A percentile compares a stretch with the other conserved stretches of the same genome.
Conservation (phyloP, 495 filamentous ascomycete genomes). For the Aspergillus incahuasiensis region DNA sequence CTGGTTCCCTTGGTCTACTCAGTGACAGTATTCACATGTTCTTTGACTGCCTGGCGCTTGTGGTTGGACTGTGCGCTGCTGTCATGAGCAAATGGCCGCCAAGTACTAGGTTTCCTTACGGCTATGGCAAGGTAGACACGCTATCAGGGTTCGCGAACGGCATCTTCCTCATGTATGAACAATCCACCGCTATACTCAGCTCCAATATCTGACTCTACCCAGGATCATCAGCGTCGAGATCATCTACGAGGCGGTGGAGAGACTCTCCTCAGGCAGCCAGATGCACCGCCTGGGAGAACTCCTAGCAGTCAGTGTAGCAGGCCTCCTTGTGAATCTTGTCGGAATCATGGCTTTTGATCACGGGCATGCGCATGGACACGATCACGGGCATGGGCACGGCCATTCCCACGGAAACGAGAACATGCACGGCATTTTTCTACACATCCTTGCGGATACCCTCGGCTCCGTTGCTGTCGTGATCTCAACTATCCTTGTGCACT, state of each 20-base stretch:
- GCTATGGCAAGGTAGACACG: conserved; percentile 95
- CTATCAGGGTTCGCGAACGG: conserved; percentile 96
- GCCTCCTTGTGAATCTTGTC: conserved; percentile 83
- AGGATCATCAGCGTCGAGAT: conserved; percentile 96
- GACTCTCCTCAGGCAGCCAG: conserved; percentile 72
- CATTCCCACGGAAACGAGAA: conserved; percentile 85
- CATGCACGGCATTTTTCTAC: conserved; percentile 98
- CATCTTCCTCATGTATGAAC: conserved; percentile 80
- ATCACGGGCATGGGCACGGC: conserved; percentile 69
- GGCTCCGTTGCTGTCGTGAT: conserved; percentile 93
- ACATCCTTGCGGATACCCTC: conserved; percentile 91
- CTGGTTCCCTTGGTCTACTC: conserved; percentile 86
- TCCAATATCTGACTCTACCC: conserved; percentile 24
- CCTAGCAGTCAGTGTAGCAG: conserved; percentile 77
- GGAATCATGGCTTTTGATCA: conserved; percentile 85
- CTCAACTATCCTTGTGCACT: conserved; percentile 81
- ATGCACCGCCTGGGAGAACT: conserved; percentile 83
- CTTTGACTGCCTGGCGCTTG: conserved; percentile 92
- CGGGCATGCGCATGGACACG: conserved; percentile 54
- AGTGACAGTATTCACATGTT: conserved; percentile 99
- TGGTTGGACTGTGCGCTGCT: conserved; percentile 87
- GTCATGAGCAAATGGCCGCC: conserved; percentile 98
- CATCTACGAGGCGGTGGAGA: conserved; percentile 87
- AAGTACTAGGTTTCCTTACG: conserved; percentile 82
- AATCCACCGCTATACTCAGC: not conserved